Evolutionary conservation across 2,329 filamentous ascomycete genomes (phyloP), one percentile per base, ranked within the genome.

Genomic region (Nemania sp.): DNA sequence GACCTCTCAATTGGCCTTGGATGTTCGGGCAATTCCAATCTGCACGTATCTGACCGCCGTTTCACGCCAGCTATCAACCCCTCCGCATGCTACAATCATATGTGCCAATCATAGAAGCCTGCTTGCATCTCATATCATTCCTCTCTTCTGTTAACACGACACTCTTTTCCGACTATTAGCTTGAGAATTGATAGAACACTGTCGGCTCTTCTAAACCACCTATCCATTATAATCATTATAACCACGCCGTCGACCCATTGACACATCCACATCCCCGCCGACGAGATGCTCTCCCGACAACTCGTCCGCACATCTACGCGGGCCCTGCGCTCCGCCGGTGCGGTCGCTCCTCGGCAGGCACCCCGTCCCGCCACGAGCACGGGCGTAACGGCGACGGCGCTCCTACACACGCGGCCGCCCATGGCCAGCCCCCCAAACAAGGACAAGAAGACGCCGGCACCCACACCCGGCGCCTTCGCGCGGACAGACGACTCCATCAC

Each of bases 401-500:
- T 54, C 61, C 57, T 75, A 0, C 71, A 72, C 62, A 72, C 71
- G 47, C 68, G 68, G 52, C 61, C 67, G 18, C 62, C 63, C 50
- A 57, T 70, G 10, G 62, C 60, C 54, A 67, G 64, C 18, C 64
- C 68, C 17, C 58, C 67, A 58, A 72, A 66, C 57, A 70, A 72
- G 49, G 64, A 73, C 64, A 71, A 71, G 60, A 69, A 68, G 55
- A 59, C 63, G 34, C 47, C 68, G 18, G 42, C 64, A 7, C 65
- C 68, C 5, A 53, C 78, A 66, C 79, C 81, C 13, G 90, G 91
- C 55, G 81, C 86, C 62, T 90, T 89, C 73, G 90, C 92, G 15
- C 88, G 91, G 71, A 96, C 91, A 10, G 90, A 96, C 71, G 84
- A 92, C 51, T 86, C 82, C 57, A 89, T 96, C 63, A 85, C 87